Conservation (phyloP, 1,284 basidiomycete genomes). For the Schizophyllum amplum region DNA sequence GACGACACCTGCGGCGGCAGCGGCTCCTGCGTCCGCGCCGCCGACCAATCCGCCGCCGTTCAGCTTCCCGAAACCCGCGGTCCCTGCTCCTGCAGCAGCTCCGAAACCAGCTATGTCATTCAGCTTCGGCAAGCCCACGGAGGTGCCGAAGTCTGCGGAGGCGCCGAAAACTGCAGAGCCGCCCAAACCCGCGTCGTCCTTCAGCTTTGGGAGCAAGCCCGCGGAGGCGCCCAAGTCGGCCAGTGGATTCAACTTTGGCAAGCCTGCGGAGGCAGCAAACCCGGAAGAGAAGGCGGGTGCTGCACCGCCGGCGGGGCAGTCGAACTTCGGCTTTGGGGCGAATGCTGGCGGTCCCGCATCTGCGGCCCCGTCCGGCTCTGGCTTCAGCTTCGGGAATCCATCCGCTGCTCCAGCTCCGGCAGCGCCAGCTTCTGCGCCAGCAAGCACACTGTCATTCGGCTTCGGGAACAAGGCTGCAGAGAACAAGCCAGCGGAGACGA, state of each 20-base stretch:
- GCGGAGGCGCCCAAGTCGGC: background rate
- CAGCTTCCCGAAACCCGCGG: conserved; percentile 22
- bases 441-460: background rate
- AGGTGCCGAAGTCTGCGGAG: background rate
- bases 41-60: conserved; percentile 7
- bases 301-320: background rate
- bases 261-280: background rate
- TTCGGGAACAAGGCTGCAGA: background rate
- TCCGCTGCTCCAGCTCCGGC: conserved; percentile 5
- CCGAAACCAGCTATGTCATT: conserved; percentile 6
- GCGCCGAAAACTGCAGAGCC: conserved; percentile 1
- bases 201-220: conserved; percentile 5
- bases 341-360: conserved; percentile 7
- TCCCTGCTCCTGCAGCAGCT: conserved; percentile 13
- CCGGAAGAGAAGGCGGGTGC: background rate
- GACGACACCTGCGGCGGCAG: conserved; percentile 15
- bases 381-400: conserved; percentile 9
- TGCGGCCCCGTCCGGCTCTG: conserved; percentile 3
- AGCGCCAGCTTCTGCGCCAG: background rate
- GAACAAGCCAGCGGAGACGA: background rate
- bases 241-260: conserved; percentile 1
- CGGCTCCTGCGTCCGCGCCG: conserved; percentile 1
- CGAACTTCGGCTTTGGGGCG: conserved; percentile 17
- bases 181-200: conserved; percentile 6
- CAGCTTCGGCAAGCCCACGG: conserved; percentile 1